These are phyloP conservation scores for Tricladium varicosporioides DNA, from an alignment of 2,329 filamentous ascomycete genomes.

Conservation along the genomic window DNA sequence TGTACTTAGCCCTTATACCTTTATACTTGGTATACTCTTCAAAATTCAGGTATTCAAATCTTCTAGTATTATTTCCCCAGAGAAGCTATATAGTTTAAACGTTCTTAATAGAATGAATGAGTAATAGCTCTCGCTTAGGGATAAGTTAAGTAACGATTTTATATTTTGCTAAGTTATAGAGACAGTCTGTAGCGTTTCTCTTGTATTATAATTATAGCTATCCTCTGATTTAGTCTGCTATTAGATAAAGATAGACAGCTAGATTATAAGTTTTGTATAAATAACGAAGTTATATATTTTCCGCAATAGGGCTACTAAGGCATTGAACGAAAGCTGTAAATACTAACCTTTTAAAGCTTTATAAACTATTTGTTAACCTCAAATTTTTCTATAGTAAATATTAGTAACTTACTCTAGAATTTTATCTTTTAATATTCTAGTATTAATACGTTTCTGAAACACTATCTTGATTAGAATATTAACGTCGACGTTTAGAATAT, in stretches of 20 bases:
- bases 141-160: slow-evolving; percentile 33
- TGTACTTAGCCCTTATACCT: slow-evolving; percentile 34
- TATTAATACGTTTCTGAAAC: slow-evolving; percentile 21
- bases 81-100: slow-evolving; percentile 37
- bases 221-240: slow-evolving; percentile 26
- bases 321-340: slow-evolving; percentile 35
- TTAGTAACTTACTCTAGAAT: slow-evolving; percentile 20
- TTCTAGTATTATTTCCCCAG: slow-evolving; percentile 31
- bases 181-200: slow-evolving; percentile 26
- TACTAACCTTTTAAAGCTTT: slow-evolving; percentile 3
- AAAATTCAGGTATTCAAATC: slow-evolving; percentile 33
- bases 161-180: slow-evolving; percentile 33
- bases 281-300: slow-evolving; percentile 36
- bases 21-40: slow-evolving; percentile 35
- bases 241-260: slow-evolving; percentile 30
- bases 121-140: slow-evolving; percentile 34
- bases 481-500: slow-evolving; percentile 20
- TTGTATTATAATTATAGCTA: slow-evolving; percentile 29
- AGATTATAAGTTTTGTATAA: slow-evolving; percentile 36
- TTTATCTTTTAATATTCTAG: slow-evolving; percentile 21
- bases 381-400: slow-evolving; percentile 7
- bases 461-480: slow-evolving; percentile 22
- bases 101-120: slow-evolving; percentile 34
- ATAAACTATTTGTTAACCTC: not conserved
- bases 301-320: slow-evolving; percentile 36